Evolutionary conservation across 805 yeast genomes (phyloP), one percentile per base, ranked within the genome.

Genomic region (Ogataea nonfermentans): DNA sequence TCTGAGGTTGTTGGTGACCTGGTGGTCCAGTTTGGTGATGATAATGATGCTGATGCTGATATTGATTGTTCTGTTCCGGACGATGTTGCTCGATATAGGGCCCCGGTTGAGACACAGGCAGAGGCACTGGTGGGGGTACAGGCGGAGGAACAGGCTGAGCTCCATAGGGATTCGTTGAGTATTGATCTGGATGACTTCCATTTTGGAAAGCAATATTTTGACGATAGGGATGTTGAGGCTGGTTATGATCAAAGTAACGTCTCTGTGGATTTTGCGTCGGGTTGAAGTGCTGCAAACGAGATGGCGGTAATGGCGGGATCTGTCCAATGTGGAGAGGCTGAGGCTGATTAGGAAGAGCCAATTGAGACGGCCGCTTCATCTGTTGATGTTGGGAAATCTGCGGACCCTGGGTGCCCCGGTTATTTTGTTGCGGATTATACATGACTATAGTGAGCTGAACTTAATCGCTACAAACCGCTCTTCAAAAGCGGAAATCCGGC

Each of bases 391-490:
- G 28, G 6, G 28, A 13, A 25, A n/a, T 11, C 28, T 25, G 42
- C 17, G 29, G 33, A 17, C 28, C 28, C 6, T 11, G 14, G 6
- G 14, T 5, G 6, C 9, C 6, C 12, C 14, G 14, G 14, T 23
- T 24, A 20, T 39, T 29, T 27, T 32, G 41, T 10, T 37, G 41
- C 36, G 41, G 26, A 19, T 31, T 35, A 32, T 37, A 37, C 41
- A 37, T 37, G 31, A 9, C 11, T 22, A 9, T 13, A 30, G 11
- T 12, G 9, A 19, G 23, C 15, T 24, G 20, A 24, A 17, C 32
- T 15, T 16, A 28, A 32, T 28, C 24, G 40, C 32, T 13, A 27
- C 23, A 29, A 20, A 16, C 26, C 8, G 25, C 37, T 26, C 27
- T 20, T 27, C 3, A 11, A 27, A 14, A 32, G 35, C 35, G 32